Base-by-base conservation (phyloP, 768 basidiomycete species). In the Plicaturopsis crispa region DNA sequence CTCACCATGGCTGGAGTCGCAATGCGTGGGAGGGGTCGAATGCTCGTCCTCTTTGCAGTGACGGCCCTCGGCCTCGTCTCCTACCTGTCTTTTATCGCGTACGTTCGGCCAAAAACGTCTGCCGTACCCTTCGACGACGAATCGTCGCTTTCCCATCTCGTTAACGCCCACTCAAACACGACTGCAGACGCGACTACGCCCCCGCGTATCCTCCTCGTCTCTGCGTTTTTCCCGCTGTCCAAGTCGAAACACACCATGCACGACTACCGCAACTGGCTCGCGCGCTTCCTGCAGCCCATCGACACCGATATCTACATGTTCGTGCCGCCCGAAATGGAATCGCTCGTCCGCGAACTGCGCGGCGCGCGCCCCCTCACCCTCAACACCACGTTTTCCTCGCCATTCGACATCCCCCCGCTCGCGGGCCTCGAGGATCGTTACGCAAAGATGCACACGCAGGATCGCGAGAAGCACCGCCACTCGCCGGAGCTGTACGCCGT, bases 251-350 rank as follows among this genome's bases (percentile, higher is more conserved):
- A 77, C 47, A 51, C 67, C 2, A 39, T 60, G 5, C 48, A 54
- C n/a, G 68, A 71, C 7, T 75, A 76, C 50, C 48, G 49, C 2
- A 13, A 28, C 5, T 75, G 73, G 73, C 55, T 76, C 2, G 38
- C 46, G 4, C 48, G 54, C n/a, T 75, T 74, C 46, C 58, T 78
- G 3, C 50, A 56, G 0, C 50, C 50, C 11, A 57, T 76, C 13
- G 60, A 58, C 10, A 73, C 70, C 4, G 67, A 71, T 38, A 48
- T 75, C n/a, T 76, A 76, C 53, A 71, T 79, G 48, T 79, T 63
- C 52, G 65, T 73, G 5, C 54, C 71, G 2, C 61, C 65, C 6
- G 61, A 58, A 2, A 51, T 70, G 42, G 66, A 54, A 16, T 31
- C 51, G 0, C 35, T 60, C 10, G 49, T 72, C 19, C 50, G 54